phyloP scores from a whole-genome alignment of 768 basidiomycete genomes.

The Lactarius quietus region DNA sequence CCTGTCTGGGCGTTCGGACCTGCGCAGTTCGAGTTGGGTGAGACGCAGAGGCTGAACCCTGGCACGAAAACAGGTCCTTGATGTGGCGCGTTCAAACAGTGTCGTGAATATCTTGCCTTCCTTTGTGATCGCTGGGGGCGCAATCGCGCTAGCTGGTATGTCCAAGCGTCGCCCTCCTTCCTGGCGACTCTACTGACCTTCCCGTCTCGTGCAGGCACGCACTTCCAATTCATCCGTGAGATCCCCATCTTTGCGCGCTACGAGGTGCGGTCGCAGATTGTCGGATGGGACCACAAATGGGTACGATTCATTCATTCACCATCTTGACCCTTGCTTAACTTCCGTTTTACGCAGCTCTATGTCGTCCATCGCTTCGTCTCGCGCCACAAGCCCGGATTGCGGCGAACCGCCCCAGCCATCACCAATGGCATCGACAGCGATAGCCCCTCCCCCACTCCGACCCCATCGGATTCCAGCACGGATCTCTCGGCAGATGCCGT shows the following conservation, averaged over 20 bases:
- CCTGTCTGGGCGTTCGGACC: not conserved
- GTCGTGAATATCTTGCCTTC: constrained; percentile 51
- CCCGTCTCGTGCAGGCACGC: constrained; percentile 40
- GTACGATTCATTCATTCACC: constrained; percentile 36
- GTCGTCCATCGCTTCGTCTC: constrained; percentile 62
- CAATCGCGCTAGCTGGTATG: constrained; percentile 52
- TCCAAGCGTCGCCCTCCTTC: not conserved
- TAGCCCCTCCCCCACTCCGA: constrained; percentile 9
- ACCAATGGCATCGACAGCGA: constrained; percentile 19
- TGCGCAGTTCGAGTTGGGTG: no score
- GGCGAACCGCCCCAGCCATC: constrained; percentile 33
- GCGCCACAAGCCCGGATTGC: constrained; percentile 38
- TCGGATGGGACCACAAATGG: constrained; percentile 78
- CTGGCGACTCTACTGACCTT: not conserved
- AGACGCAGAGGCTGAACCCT: no score
- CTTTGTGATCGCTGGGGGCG: constrained; percentile 56
- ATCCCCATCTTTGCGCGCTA: constrained; percentile 60
- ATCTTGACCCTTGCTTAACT: not conserved
- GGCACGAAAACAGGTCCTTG: constrained; percentile 32
- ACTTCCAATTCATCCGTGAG: constrained; percentile 67
- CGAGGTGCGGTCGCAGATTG: constrained; percentile 56
- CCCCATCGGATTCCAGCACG: constrained; percentile 16
- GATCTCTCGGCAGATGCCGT: not conserved
- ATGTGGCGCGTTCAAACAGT: constrained; percentile 42
- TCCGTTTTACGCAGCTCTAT: constrained; percentile 46